phyloP scores from a whole-genome alignment of 768 basidiomycete species.

The Tricholoma terreum region DNA sequence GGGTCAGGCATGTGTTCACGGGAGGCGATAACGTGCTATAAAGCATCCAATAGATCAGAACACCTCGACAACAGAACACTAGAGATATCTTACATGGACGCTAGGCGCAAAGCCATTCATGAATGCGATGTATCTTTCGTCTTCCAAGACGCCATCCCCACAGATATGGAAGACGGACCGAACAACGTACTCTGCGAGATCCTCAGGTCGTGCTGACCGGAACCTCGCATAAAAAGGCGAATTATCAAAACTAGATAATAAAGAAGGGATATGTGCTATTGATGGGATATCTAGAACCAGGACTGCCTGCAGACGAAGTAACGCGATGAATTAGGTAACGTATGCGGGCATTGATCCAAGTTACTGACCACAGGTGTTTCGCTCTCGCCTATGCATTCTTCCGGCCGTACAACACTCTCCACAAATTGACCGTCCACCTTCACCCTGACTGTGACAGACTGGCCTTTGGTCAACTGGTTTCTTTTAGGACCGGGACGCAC shows the following conservation, averaged over 20 bases:
- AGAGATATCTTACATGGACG: conserved; percentile 50
- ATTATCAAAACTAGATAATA: conserved; percentile 45
- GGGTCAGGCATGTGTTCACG: conserved; percentile 57
- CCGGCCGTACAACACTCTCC: conserved; percentile 51
- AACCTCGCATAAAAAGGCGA: conserved; percentile 49
- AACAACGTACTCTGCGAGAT: conserved; percentile 42
- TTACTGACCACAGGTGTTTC: conserved; percentile 44
- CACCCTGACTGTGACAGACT: conserved; percentile 55
- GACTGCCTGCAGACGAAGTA: conserved; percentile 41
- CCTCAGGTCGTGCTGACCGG: conserved; percentile 38
- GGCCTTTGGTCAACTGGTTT: conserved; percentile 60
- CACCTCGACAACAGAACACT: neutral
- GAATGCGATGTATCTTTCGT: conserved; percentile 67
- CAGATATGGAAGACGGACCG: conserved; percentile 68
- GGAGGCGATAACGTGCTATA: conserved; percentile 75
- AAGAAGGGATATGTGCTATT: conserved; percentile 48
- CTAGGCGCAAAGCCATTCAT: conserved; percentile 62
- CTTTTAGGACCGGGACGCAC: conserved; percentile 59
- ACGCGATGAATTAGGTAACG: neutral
- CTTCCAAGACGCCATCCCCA: conserved; percentile 66
- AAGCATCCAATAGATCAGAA: conserved; percentile 3
- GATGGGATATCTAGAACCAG: conserved; percentile 74
- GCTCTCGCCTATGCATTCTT: conserved; percentile 56
- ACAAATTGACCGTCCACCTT: conserved; percentile 39
- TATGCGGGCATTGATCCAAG: neutral